Percentiles rank a stretch among this genome's conserved stretches.
Evolutionary conservation across 78 protist species (phyloP).

Genomic region (Fonticula alba): DNA sequence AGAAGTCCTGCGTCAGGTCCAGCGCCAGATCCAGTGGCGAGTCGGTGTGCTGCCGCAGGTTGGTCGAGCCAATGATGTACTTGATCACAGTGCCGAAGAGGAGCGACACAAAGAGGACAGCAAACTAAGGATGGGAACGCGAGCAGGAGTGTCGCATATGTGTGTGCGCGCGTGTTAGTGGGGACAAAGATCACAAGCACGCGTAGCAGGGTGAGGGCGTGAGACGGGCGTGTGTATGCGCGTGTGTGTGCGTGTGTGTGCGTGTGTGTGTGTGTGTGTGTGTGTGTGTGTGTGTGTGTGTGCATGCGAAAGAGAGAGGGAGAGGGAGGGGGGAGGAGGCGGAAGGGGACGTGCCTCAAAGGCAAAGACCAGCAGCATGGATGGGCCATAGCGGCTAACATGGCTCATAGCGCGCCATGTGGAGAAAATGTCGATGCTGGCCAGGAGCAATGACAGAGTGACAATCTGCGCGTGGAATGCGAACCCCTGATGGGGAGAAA

Average conservation of each 20-base stretch:
- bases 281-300: too few relatives aligned
- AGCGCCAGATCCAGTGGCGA: constrained; percentile 46
- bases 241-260: too few relatives aligned
- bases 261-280: too few relatives aligned
- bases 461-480: constrained; percentile 27
- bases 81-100: neutral
- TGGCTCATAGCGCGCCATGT: constrained; percentile 11
- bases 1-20: constrained; percentile 15
- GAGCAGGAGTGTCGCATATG: too few relatives aligned
- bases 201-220: neutral
- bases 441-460: constrained; percentile 11
- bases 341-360: constrained; percentile 30
- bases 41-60: constrained; percentile 31
- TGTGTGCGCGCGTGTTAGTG: neutral
- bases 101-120: neutral
- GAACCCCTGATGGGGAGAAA: constrained; percentile 25
- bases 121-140: too few relatives aligned
- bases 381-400: constrained; percentile 23
- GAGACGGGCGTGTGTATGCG: neutral
- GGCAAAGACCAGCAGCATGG: constrained; percentile 49
- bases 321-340: neutral
- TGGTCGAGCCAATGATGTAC: constrained; percentile 20
- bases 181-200: neutral
- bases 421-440: constrained; percentile 16
- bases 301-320: neutral